Evolutionary conservation across 2,329 filamentous ascomycete species (phyloP).

Genomic region (Gliomastix tumulicola): DNA sequence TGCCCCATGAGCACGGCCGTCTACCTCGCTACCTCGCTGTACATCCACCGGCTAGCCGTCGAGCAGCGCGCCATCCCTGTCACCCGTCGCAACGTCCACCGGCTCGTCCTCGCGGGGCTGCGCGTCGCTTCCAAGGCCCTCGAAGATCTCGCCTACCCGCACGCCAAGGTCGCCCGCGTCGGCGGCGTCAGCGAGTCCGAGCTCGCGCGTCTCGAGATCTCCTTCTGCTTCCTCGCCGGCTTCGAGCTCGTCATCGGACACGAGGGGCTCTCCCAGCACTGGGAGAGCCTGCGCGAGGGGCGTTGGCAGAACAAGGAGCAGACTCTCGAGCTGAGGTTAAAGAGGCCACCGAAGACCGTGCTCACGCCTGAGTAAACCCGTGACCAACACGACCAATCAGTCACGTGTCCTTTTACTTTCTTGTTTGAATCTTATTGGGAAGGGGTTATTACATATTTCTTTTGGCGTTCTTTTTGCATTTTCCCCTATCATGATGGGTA

Average conservation of each 20-base stretch:
- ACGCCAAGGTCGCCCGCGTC: slow-evolving; percentile 76
- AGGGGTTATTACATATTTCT: too few relatives aligned
- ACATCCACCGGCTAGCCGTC: slow-evolving; percentile 77
- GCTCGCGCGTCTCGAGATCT: slow-evolving; percentile 79
- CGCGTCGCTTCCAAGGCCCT: slow-evolving; percentile 89
- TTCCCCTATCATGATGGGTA: too few relatives aligned
- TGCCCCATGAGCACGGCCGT: slow-evolving; percentile 93
- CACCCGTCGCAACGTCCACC: slow-evolving; percentile 78
- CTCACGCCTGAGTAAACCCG: too few relatives aligned
- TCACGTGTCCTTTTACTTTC: too few relatives aligned
- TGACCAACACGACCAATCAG: too few relatives aligned
- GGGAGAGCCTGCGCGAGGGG: slow-evolving; percentile 20
- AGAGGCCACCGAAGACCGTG: slow-evolving; percentile 1
- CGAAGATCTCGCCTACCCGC: slow-evolving; percentile 86
- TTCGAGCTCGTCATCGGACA: slow-evolving; percentile 64
- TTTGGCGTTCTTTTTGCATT: too few relatives aligned
- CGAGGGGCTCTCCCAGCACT: slow-evolving; percentile 22
- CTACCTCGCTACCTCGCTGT: slow-evolving; percentile 81
- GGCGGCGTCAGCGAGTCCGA: slow-evolving; percentile 81
- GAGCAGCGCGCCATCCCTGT: slow-evolving; percentile 73
- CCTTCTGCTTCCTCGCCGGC: slow-evolving; percentile 78
- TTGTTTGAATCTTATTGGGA: too few relatives aligned
- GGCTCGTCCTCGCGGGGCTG: slow-evolving; percentile 75
- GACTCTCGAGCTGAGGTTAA: slow-evolving; percentile 5
- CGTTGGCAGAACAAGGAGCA: slow-evolving; percentile 3